These are phyloP conservation scores for Ogataea nitratoaversa DNA, from an alignment of 805 yeast species.

Conservation along the genomic window DNA sequence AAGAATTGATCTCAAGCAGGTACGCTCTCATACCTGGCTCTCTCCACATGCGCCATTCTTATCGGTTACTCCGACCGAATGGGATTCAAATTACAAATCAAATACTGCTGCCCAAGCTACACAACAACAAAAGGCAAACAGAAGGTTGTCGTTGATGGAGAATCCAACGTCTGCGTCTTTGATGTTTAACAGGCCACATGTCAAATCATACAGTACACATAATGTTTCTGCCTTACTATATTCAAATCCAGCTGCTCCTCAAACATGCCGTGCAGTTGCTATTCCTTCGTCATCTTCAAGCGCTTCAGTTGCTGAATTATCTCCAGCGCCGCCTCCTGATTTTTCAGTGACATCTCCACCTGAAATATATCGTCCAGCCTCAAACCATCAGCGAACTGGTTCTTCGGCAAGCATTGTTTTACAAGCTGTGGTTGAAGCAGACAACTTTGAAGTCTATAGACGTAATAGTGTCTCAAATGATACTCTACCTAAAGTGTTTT, in stretches of 20 bases:
- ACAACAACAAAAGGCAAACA: constrained; percentile 24
- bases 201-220: constrained; percentile 36
- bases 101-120: constrained; percentile 23
- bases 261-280: constrained; percentile 46
- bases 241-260: constrained; percentile 60
- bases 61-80: constrained; percentile 80
- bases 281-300: constrained; percentile 28
- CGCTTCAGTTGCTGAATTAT: constrained; percentile 19
- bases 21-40: constrained; percentile 84
- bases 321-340: constrained; percentile 1
- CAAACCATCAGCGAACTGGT: constrained; percentile 24
- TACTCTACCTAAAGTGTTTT: constrained; percentile 10
- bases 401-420: constrained; percentile 64
- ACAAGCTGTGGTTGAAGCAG: constrained; percentile 72
- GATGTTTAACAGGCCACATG: constrained; percentile 31
- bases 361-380: constrained; percentile 6
- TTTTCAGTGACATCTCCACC: neutral
- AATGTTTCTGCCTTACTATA: constrained; percentile 36
- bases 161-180: constrained; percentile 38
- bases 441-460: constrained; percentile 33
- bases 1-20: constrained; percentile 64
- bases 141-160: constrained; percentile 42
- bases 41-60: constrained; percentile 78
- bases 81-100: constrained; percentile 66
- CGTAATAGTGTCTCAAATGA: constrained; percentile 28